Conservation (phyloP, 345 rosid genomes). For the Gynandropsis gynandra region DNA sequence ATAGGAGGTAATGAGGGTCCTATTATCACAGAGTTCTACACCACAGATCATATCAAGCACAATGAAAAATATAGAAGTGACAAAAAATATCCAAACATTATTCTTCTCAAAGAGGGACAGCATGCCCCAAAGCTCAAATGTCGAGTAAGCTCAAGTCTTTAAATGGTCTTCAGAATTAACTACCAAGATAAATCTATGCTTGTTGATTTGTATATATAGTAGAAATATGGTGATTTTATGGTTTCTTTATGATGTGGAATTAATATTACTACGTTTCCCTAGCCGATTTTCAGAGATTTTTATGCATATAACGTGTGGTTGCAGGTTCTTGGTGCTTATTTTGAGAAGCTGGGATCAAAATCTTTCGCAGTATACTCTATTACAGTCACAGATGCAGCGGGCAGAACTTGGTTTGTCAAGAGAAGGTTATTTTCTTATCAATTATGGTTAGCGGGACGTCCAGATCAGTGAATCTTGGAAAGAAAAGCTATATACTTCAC, state of each 20-base stretch:
- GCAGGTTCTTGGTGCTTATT: slow-evolving; percentile 93
- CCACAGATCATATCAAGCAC: slow-evolving; percentile 40
- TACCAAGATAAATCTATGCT: neutral
- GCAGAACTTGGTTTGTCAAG: slow-evolving; percentile 83
- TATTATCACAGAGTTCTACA: slow-evolving; percentile 69
- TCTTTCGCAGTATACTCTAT: slow-evolving; percentile 98
- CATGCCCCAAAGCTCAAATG: slow-evolving; percentile 56
- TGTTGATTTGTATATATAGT: slow-evolving; percentile 12
- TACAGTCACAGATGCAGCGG: slow-evolving; percentile 80
- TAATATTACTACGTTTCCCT: neutral
- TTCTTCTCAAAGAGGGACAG: slow-evolving; percentile 41
- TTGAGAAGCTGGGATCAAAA: slow-evolving; percentile 88
- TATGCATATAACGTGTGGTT: slow-evolving; percentile 20
- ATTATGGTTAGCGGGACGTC: slow-evolving; percentile 10
- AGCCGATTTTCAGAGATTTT: slow-evolving; percentile 12
- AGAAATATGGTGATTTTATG: too few species aligned
- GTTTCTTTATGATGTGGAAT: slow-evolving; percentile 3
- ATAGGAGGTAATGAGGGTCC: slow-evolving; percentile 49
- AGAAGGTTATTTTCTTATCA: slow-evolving; percentile 68
- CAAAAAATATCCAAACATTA: slow-evolving; percentile 31
- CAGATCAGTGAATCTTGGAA: slow-evolving; percentile 14
- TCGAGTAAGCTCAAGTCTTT: slow-evolving; percentile 50
- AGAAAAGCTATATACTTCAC: neutral
- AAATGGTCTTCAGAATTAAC: slow-evolving; percentile 17
- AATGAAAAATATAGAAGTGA: slow-evolving; percentile 29